Base-by-base conservation (phyloP, 1,284 basidiomycete species). In the Limonomyces culmigenus region DNA sequence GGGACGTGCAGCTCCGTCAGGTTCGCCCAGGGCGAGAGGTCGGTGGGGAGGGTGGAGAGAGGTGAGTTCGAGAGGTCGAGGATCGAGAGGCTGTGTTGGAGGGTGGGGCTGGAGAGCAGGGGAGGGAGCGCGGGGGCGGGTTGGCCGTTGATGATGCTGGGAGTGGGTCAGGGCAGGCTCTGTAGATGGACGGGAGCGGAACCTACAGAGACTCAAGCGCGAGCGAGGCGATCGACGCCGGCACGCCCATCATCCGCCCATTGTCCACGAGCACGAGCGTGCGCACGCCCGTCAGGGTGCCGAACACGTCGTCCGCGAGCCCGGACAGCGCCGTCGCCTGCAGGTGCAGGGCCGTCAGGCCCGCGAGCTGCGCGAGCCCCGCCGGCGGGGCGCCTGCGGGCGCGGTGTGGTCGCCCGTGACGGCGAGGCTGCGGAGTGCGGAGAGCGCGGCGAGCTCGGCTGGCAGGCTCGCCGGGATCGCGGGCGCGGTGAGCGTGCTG, bases 251-350 rank as follows among this genome's bases (percentile, higher is more conserved):
- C 53, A 70, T 58, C 30, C 60, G 46, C n/a, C 50, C 42, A 45
- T 70, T 70, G 44, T 56, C 54, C 19, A 63, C 52, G 15, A 70
- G 49, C 5, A 54, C 54, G 19, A 70, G 43, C 17, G 60, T 54
- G 3, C 55, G 54, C n/a, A 70, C 41, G 12, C 47, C 52, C 19
- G 50, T 52, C 19, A 59, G 42, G 2, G 53, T 51, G 10, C 50
- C 41, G 41, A 60, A 58, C 20, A 63, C 19, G 27, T 48, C 46
- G 37, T 59, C 48, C 2, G 58, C 57, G 14, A 65, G 40, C 11
- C 55, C 43, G 13, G 50, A 51, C 29, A 70, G 52, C 1, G 54
- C 56, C 2, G 67, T 70, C 1, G 60, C 58, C 47, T 68, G 57
- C 4, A 68, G 47, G 39, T 64, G 54, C n/a, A 68, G 48, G 12